Base-by-base conservation (phyloP, 2,329 filamentous ascomycete species). In the Ambrosiella cleistominuta region DNA sequence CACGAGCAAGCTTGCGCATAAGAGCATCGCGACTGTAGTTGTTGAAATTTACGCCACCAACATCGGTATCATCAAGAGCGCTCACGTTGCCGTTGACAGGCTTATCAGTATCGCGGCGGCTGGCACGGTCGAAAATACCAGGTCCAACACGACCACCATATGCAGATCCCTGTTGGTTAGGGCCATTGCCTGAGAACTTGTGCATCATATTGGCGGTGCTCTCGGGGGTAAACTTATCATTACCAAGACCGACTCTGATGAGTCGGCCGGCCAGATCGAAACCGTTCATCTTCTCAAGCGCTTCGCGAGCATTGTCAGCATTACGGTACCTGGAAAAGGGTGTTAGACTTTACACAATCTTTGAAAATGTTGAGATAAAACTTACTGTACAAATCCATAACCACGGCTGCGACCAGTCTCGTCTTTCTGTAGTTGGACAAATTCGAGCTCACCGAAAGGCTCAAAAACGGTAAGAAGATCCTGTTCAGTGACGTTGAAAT, bases 181-280 rank as follows among this genome's bases (percentile, higher is more conserved):
- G 50, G 39, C 54, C 59, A 71, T 86, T 84, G 68, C 86, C 85
- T 70, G 88, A 86, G 76, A 95, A 94, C 73, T 88, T 88, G 75
- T 94, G 88, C 68, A 95, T 76, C 69, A 95, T 81, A 73, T 88
- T 90, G 70, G 88, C 86, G 72, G 88, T 95, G 72, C 89, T 93
- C 75, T 97, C 93, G 68, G 90, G 86, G 72, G 90, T 97, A 74
- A 97, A 97, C 81, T 97, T 97, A 86, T 98, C 93, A 76, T 96
- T 98, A 73, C 93, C 93, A 75, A 98, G 88, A 72, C 93, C 93
- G 71, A 98, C 94, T 69, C 93, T 89, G 70, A 98, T 97, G 63
- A 90, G 89, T 69, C 93, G 90, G 72, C 90, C 90, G 66, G 93
- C 93, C 65, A 98, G 83, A 73, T 97, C 93, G 74, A 97, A 98